These are phyloP conservation scores for Atkinsonella texensis DNA, from an alignment of 2,329 filamentous ascomycete genomes.

Conservation along the genomic window DNA sequence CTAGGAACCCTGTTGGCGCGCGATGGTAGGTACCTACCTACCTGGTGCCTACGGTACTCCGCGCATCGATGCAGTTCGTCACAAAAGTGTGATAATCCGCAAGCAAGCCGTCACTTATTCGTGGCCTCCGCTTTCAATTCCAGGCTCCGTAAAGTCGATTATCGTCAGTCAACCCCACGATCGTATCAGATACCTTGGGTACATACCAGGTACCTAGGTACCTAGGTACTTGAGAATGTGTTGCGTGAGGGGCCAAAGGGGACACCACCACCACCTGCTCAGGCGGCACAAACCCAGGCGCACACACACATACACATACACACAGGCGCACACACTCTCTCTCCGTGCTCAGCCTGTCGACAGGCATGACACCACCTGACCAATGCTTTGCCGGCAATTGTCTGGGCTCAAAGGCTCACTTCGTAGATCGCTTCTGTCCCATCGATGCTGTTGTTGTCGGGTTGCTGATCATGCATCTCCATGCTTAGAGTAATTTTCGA, in stretches of 20 bases:
- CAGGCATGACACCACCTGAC: conserved; percentile 5
- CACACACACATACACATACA: background rate
- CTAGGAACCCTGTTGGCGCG: too few species aligned
- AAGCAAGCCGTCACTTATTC: too few species aligned
- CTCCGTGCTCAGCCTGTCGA: background rate
- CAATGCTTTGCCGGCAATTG: conserved; percentile 2
- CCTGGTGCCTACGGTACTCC: too few species aligned
- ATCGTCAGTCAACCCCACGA: background rate
- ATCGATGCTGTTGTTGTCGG: background rate
- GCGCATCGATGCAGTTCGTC: too few species aligned
- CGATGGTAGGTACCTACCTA: too few species aligned
- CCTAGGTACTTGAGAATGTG: background rate
- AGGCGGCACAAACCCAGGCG: background rate
- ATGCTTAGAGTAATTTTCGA: background rate
- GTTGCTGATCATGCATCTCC: background rate
- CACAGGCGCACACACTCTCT: background rate
- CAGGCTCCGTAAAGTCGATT: too few species aligned
- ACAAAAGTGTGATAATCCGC: too few species aligned
- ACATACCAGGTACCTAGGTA: too few species aligned
- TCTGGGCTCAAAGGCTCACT: background rate
- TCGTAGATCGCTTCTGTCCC: background rate
- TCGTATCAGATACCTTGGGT: background rate
- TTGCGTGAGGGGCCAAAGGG: background rate
- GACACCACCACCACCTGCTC: background rate
- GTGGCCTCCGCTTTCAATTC: too few species aligned